Base-by-base conservation (phyloP, 768 basidiomycete genomes). In the Russula lepida region DNA sequence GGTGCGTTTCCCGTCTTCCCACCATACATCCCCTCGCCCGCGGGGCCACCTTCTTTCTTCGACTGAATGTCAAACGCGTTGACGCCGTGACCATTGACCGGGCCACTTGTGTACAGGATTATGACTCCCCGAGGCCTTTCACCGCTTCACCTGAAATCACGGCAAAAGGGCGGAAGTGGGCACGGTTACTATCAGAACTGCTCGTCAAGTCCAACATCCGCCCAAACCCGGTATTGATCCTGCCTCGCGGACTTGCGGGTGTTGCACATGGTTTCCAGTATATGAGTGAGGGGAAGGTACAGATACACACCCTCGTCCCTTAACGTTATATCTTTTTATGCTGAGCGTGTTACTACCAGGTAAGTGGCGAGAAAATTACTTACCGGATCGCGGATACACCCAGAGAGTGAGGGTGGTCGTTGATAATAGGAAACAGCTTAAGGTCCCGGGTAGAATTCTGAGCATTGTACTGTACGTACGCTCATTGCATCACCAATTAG, bases 241-340 rank as follows among this genome's bases (percentile, higher is more conserved):
- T 30, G 15, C 63, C 63, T 1, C 41, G 28, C n/a, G 65, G 63
- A 39, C 60, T 66, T 6, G 65, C 65, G 23, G 58, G 52, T 12
- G 59, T 61, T 13, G 46, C 33, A 19, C 47, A 61, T 0, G 58
- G 63, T 27, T 58, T 64, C 55, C 55, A 64, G 25, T 61, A 58
- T 17, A 64, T 66, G 65, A 32, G n/a, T 15, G 63, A 59, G n/a
- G 63, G 63, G 23, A 61, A 58, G 52, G 63, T 65, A 44, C 12
- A 54, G 19, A n/a, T 54, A 11, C 41, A 11, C 41, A 13, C 32
- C 13, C 23, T 33, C 23, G 13, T 13, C 19, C 19, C 17, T n/a
- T 27, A 12, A 32, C 11, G 19, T 30, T 15, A 28, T 2, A 35
- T 30, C 6, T 28, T 12, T 52, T 17, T 17, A 27, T 12, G 5